Percentiles rank a stretch among this genome's conserved stretches.
Conservation (phyloP, 1,284 basidiomycete species). For the Sanghuangporus sanghuang region DNA sequence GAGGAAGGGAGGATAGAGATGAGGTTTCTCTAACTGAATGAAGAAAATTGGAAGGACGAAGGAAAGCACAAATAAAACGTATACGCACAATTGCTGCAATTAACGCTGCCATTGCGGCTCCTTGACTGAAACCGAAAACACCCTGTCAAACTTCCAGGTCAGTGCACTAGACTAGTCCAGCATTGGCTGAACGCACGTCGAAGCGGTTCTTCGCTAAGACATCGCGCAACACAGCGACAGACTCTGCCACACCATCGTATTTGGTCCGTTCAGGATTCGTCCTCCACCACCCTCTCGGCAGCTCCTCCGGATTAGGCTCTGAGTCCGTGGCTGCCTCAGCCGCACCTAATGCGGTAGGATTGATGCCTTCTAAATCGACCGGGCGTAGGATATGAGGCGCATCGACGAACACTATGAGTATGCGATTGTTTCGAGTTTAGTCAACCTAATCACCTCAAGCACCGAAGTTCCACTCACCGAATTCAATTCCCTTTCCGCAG, state of each 20-base stretch:
- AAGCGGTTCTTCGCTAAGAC: slow-evolving; percentile 47
- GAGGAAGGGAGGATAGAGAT: slow-evolving; percentile 60
- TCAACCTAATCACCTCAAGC: background rate
- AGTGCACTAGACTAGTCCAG: background rate
- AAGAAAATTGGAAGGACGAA: background rate
- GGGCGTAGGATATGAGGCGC: slow-evolving; percentile 71
- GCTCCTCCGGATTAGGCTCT: slow-evolving; percentile 48
- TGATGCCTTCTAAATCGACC: slow-evolving; percentile 55
- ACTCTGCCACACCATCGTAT: slow-evolving; percentile 58
- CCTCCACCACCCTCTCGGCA: slow-evolving; percentile 80
- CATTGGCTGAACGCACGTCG: slow-evolving; percentile 38
- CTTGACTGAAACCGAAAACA: slow-evolving; percentile 84
- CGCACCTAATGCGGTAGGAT: slow-evolving; percentile 48
- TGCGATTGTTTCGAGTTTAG: background rate
- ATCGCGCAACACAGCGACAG: slow-evolving; percentile 40
- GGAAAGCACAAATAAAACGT: background rate
- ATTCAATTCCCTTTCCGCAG: slow-evolving; percentile 61
- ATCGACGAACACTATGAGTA: slow-evolving; percentile 68
- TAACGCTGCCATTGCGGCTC: slow-evolving; percentile 74
- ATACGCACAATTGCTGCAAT: slow-evolving; percentile 64
- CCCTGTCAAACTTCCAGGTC: slow-evolving; percentile 42
- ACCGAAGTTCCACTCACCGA: slow-evolving; percentile 41
- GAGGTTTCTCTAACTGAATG: slow-evolving; percentile 45
- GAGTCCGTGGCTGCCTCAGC: slow-evolving; percentile 45
- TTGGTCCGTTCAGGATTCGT: slow-evolving; percentile 43